A percentile compares a stretch with the other conserved stretches of the same genome.
Evolutionary conservation across 306 rosid genomes (phyloP).

Genomic region (Morella rubra): DNA sequence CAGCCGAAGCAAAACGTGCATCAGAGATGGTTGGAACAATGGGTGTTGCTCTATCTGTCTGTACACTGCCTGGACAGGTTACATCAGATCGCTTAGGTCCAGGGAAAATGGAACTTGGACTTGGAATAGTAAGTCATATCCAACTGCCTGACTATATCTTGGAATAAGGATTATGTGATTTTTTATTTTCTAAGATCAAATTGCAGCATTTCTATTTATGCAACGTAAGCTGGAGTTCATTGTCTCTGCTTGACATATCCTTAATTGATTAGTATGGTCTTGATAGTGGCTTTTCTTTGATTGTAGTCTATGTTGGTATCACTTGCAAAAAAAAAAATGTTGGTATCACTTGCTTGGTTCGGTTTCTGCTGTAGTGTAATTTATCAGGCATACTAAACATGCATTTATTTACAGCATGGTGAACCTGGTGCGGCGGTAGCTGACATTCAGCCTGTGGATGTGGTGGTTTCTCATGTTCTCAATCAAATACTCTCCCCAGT

Average conservation of each 20-base stretch:
- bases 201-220: not conserved
- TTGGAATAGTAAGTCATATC: slow-evolving; percentile 81
- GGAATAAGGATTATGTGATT: not conserved
- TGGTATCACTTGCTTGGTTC: not conserved
- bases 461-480: slow-evolving; percentile 80
- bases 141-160: slow-evolving; percentile 3
- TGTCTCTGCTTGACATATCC: not conserved
- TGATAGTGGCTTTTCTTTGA: not conserved
- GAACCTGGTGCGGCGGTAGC: slow-evolving; percentile 91
- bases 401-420: slow-evolving; percentile 69
- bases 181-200: not conserved
- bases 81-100: slow-evolving; percentile 89
- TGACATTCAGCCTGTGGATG: slow-evolving; percentile 83
- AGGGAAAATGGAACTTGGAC: slow-evolving; percentile 91
- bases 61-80: slow-evolving; percentile 88
- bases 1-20: slow-evolving; percentile 81
- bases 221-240: not conserved
- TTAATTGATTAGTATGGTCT: not conserved
- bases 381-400: slow-evolving; percentile 30
- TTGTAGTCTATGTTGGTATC: not conserved
- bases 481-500: slow-evolving; percentile 80
- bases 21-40: slow-evolving; percentile 92
- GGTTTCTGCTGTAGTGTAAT: slow-evolving; percentile 15
- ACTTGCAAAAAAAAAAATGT: not conserved
- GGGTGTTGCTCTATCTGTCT: slow-evolving; percentile 87